Percentiles rank a stretch among this genome's conserved stretches.
Conservation (phyloP, 1,284 basidiomycete genomes). For the Volvariella volvacea region DNA sequence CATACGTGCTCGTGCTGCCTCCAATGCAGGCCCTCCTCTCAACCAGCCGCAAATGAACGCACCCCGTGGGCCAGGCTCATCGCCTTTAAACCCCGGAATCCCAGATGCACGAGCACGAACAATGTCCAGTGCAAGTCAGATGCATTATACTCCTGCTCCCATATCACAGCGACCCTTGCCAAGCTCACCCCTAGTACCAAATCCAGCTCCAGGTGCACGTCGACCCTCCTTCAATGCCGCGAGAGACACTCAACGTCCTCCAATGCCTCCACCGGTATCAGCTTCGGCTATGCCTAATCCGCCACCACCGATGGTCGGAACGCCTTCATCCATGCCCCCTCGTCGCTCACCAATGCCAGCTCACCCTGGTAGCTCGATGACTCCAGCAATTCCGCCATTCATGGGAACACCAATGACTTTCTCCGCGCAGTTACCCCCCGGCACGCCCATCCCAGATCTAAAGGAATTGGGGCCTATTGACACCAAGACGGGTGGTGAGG, state of each 20-base stretch:
- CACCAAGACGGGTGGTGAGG: slow-evolving; percentile 71
- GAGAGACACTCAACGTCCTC: too few relatives aligned
- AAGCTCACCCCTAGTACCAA: too few relatives aligned
- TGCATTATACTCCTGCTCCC: slow-evolving; percentile 1
- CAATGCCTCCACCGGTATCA: too few relatives aligned
- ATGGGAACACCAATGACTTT: too few relatives aligned
- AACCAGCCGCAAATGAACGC: slow-evolving; percentile 12
- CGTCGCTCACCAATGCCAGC: too few relatives aligned
- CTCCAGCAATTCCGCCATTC: neutral
- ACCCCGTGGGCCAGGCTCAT: slow-evolving; percentile 14
- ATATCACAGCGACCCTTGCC: slow-evolving; percentile 8
- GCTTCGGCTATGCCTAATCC: too few relatives aligned
- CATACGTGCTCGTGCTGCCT: slow-evolving; percentile 15
- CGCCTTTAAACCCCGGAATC: slow-evolving; percentile 8
- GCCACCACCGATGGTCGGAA: too few relatives aligned
- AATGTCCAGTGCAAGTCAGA: slow-evolving; percentile 11
- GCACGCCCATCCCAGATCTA: slow-evolving; percentile 14
- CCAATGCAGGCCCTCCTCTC: slow-evolving; percentile 9
- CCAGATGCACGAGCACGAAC: slow-evolving; percentile 8
- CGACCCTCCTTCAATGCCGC: too few relatives aligned
- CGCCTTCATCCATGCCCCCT: too few relatives aligned
- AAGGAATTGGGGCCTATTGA: slow-evolving; percentile 30
- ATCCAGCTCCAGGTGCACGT: too few relatives aligned
- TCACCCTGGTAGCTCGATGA: too few relatives aligned
- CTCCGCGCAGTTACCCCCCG: slow-evolving; percentile 8